Percentiles rank a stretch among this genome's conserved stretches.
Evolutionary conservation across 768 basidiomycete genomes (phyloP).

Genomic region (Auricularia auricula-judae): DNA sequence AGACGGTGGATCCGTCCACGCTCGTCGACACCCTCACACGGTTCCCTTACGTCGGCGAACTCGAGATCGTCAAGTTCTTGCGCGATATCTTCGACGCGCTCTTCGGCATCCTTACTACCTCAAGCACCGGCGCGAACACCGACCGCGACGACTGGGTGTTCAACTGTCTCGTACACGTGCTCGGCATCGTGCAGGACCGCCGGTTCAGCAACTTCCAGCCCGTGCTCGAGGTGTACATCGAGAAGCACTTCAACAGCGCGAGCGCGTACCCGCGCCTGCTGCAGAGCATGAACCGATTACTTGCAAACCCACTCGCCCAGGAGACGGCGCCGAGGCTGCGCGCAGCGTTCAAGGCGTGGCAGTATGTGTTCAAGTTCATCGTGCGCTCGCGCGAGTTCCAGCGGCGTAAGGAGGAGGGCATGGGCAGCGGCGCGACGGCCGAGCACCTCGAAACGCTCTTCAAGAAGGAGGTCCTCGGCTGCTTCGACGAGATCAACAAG

Average conservation of each 20-base stretch:
- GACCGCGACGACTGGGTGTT: conserved; percentile 83
- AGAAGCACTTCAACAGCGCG: conserved; percentile 74
- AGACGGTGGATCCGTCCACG: conserved; percentile 54
- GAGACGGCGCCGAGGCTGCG: conserved; percentile 73
- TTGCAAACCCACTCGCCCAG: conserved; percentile 57
- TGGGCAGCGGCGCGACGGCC: conserved; percentile 70
- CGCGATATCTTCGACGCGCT: conserved; percentile 87
- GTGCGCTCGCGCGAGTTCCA: conserved; percentile 83
- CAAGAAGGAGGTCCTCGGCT: conserved; percentile 68
- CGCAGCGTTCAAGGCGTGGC: conserved; percentile 91
- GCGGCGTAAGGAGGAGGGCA: conserved; percentile 66
- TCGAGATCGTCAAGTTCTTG: conserved; percentile 89
- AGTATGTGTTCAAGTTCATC: conserved; percentile 92
- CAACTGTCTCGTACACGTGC: conserved; percentile 80
- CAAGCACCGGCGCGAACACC: conserved; percentile 50
- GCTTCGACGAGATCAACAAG: conserved; percentile 70
- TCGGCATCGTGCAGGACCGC: conserved; percentile 87
- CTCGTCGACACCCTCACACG: conserved; percentile 65
- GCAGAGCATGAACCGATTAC: conserved; percentile 74
- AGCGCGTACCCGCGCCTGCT: conserved; percentile 77
- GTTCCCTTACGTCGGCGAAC: conserved; percentile 88
- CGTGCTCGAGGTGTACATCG: conserved; percentile 88
- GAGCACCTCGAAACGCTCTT: conserved; percentile 80
- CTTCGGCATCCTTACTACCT: conserved; percentile 76
- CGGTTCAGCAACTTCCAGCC: conserved; percentile 93